Evolutionary conservation across 306 rosid species (phyloP), one percentile per base, ranked within the genome.

Genomic region (Rubus idaeus): DNA sequence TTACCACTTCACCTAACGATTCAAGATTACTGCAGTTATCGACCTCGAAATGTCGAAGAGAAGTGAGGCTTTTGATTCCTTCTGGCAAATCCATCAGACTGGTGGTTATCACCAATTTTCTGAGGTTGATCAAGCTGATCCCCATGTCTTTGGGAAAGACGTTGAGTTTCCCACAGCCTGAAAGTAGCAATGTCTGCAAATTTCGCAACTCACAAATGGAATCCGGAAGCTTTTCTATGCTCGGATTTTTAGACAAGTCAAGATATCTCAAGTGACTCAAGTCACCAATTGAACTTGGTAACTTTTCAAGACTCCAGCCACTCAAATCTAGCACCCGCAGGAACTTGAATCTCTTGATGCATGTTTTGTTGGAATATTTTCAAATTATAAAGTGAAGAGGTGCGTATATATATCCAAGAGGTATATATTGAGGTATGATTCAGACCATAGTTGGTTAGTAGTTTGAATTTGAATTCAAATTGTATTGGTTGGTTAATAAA

Each of bases 161-260:
- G 57, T 37, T 30, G 77, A 84, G 90, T 3, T 72, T 40, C 2
- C 2, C 12, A 18, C 80, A 84, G 6, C 80, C 75, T 20, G 1
- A 8, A 56, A 83, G 78, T 8, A 17, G 6, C 67, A 84, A 70
- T 13, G 72, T 56, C 26, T 82, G 80, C 75, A 84, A 75, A 37
- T 68, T 80, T 30, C 17, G 82, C 30, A 84, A 81, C 68, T 62
- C 65, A 52, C 87, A 84, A 40, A 79, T 44, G 62, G 80, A 82
- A 52, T 58, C 35, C 4, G 85, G 85, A 55, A 71, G 75, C 21
- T 21, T 41, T 23, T 14, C 40, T 18, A 83, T 56, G 57, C 1
- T 40, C 1, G 1, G 0, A 65, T 75, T 83, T 42, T 5, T 0
- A 0, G 71, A 18, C 35, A 79, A 61, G 56, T 46, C 3, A 3